These are phyloP conservation scores for Naumovozyma dairenensis DNA, from an alignment of 805 yeast species.

Conservation along the genomic window DNA sequence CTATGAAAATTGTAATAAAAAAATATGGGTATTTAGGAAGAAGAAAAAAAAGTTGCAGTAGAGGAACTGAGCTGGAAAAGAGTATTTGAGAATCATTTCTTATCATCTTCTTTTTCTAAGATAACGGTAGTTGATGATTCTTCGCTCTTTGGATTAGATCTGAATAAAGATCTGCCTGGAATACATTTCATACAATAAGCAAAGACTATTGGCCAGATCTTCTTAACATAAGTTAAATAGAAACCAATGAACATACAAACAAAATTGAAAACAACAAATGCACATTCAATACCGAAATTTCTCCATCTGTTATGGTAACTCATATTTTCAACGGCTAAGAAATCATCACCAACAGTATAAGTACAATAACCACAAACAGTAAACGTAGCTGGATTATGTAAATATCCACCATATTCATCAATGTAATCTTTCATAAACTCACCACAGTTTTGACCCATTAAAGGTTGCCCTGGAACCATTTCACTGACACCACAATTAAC, in stretches of 20 bases:
- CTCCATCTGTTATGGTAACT: constrained; percentile 45
- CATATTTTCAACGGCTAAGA: constrained; percentile 31
- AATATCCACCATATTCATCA: constrained; percentile 41
- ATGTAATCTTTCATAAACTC: constrained; percentile 40
- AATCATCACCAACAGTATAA: constrained; percentile 33
- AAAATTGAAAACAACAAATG: constrained; percentile 41
- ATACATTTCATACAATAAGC: constrained; percentile 5
- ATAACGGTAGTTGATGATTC: not conserved
- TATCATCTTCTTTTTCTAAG: not conserved
- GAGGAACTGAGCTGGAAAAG: too few species aligned
- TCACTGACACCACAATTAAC: constrained; percentile 44
- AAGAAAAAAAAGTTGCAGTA: too few species aligned
- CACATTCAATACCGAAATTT: constrained; percentile 49
- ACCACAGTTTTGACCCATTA: constrained; percentile 52
- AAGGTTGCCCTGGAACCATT: constrained; percentile 41
- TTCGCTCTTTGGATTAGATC: constrained; percentile 1
- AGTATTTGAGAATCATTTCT: too few species aligned
- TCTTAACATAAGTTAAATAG: constrained; percentile 14
- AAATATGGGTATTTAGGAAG: too few species aligned
- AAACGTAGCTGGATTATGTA: constrained; percentile 39
- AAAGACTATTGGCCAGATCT: constrained; percentile 12
- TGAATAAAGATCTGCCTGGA: constrained; percentile 1
- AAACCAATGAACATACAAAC: constrained; percentile 25
- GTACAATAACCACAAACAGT: constrained; percentile 35
- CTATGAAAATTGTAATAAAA: too few species aligned